Evolutionary conservation across 2,329 filamentous ascomycete species (phyloP).

Genomic region (Fusarium udum): DNA sequence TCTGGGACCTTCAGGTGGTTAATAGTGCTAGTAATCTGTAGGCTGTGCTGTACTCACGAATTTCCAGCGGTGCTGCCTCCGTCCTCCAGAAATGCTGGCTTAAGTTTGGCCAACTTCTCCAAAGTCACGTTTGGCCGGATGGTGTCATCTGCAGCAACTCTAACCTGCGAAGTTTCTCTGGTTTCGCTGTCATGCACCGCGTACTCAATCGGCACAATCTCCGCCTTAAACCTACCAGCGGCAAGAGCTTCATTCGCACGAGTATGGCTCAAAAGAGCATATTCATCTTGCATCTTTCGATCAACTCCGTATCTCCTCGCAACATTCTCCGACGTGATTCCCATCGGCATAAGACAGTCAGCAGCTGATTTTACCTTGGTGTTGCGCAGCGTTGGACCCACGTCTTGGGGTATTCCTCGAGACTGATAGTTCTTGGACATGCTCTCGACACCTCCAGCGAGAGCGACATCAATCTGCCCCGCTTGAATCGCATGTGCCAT

Average conservation of each 20-base stretch:
- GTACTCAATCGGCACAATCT: slow-evolving; percentile 76
- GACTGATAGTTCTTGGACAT: slow-evolving; percentile 91
- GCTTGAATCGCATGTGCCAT: slow-evolving; percentile 79
- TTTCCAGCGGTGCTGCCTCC: slow-evolving; percentile 88
- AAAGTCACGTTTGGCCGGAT: slow-evolving; percentile 57
- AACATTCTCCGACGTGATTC: slow-evolving; percentile 90
- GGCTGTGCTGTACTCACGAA: slow-evolving; percentile 46
- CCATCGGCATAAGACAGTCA: slow-evolving; percentile 95
- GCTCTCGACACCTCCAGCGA: slow-evolving; percentile 92
- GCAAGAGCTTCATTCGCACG: slow-evolving; percentile 76
- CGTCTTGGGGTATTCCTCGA: slow-evolving; percentile 79
- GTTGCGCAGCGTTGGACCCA: slow-evolving; percentile 77
- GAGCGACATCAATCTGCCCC: slow-evolving; percentile 75
- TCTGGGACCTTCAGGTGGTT: slow-evolving; percentile 63
- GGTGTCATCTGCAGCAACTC: slow-evolving; percentile 68
- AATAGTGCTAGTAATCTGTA: rapidly evolving
- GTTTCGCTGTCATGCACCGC: not conserved
- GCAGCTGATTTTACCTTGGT: slow-evolving; percentile 72
- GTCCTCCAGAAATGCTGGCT: slow-evolving; percentile 80
- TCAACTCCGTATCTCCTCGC: slow-evolving; percentile 77
- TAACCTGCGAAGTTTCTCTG: slow-evolving; percentile 64
- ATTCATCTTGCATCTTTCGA: slow-evolving; percentile 80
- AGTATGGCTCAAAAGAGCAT: slow-evolving; percentile 77
- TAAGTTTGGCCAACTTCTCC: slow-evolving; percentile 79
- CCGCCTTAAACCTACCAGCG: slow-evolving; percentile 74